These are phyloP conservation scores for Tarenaya hassleriana DNA, from an alignment of 345 rosid genomes.

Conservation along the genomic window DNA sequence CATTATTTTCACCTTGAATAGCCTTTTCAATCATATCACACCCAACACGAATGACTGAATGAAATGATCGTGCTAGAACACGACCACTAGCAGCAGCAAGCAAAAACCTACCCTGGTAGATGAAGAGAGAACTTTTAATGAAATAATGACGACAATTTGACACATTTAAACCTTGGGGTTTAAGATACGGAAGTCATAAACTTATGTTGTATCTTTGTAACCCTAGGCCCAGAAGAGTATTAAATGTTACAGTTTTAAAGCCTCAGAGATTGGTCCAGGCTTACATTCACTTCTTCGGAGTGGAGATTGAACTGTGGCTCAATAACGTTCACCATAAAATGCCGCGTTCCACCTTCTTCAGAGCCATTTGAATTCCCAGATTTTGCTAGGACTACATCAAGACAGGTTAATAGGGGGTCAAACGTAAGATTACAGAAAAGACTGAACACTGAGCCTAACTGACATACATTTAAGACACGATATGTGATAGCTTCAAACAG, in stretches of 20 bases:
- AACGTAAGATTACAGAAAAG: not conserved
- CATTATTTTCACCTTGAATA: constrained; percentile 47
- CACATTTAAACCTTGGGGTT: not conserved
- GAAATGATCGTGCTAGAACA: constrained; percentile 86
- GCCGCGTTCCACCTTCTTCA: constrained; percentile 76
- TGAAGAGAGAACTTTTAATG: constrained; percentile 5
- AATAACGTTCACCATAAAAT: constrained; percentile 91
- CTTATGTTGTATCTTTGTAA: not conserved
- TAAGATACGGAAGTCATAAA: not conserved
- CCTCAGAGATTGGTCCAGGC: constrained; percentile 27
- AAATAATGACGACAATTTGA: constrained; percentile 9
- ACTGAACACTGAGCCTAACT: too few species aligned
- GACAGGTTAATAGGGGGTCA: constrained; percentile 17
- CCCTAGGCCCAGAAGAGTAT: not conserved
- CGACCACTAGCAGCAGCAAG: constrained; percentile 97
- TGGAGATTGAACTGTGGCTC: constrained; percentile 99
- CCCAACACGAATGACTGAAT: constrained; percentile 79
- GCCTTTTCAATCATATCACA: constrained; percentile 77
- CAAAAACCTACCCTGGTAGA: constrained; percentile 86
- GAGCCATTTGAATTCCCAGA: constrained; percentile 42
- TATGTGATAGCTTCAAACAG: not conserved
- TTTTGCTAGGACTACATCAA: constrained; percentile 38
- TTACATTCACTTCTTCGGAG: constrained; percentile 93
- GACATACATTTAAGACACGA: not conserved
- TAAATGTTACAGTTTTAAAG: not conserved